Conservation (phyloP, 805 yeast genomes). For the Cyberlindnera mississippiensis region DNA sequence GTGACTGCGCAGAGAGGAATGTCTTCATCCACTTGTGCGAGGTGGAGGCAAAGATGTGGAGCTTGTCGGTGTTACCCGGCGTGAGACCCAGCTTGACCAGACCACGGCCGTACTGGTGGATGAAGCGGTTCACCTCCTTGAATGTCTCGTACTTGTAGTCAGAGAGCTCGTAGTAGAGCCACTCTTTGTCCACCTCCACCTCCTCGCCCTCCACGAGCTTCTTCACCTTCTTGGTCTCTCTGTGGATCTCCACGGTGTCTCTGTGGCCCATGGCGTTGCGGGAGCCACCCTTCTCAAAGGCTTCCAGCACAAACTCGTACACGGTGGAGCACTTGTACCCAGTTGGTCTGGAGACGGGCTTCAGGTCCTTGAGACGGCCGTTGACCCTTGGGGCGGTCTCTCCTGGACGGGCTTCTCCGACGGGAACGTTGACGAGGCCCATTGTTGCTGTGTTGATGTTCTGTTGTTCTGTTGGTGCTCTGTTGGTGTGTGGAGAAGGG, state of each 20-base stretch:
- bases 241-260: slow-evolving; percentile 66
- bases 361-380: slow-evolving; percentile 41
- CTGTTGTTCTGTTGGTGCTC: too few relatives aligned
- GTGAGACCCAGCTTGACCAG: slow-evolving; percentile 65
- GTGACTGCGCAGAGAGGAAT: slow-evolving; percentile 73
- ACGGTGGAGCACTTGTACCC: slow-evolving; percentile 64
- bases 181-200: slow-evolving; percentile 69
- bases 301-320: slow-evolving; percentile 64
- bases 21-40: slow-evolving; percentile 89
- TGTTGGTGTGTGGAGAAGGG: too few relatives aligned
- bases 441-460: too few relatives aligned
- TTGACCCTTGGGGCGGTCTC: slow-evolving; percentile 84
- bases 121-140: slow-evolving; percentile 47
- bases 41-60: slow-evolving; percentile 87
- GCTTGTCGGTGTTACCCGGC: slow-evolving; percentile 54
- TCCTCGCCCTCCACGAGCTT: slow-evolving; percentile 78
- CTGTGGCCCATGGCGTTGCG: slow-evolving; percentile 73
- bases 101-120: slow-evolving; percentile 67
- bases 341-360: slow-evolving; percentile 53
- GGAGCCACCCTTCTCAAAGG: slow-evolving; percentile 51
- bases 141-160: slow-evolving; percentile 66
- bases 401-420: slow-evolving; percentile 67
- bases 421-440: slow-evolving; percentile 44
- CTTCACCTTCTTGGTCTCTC: slow-evolving; percentile 67
- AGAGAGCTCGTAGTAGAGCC: slow-evolving; percentile 81